Base-by-base conservation (phyloP, 495 filamentous ascomycete genomes). In the Pyronema omphalodes region DNA sequence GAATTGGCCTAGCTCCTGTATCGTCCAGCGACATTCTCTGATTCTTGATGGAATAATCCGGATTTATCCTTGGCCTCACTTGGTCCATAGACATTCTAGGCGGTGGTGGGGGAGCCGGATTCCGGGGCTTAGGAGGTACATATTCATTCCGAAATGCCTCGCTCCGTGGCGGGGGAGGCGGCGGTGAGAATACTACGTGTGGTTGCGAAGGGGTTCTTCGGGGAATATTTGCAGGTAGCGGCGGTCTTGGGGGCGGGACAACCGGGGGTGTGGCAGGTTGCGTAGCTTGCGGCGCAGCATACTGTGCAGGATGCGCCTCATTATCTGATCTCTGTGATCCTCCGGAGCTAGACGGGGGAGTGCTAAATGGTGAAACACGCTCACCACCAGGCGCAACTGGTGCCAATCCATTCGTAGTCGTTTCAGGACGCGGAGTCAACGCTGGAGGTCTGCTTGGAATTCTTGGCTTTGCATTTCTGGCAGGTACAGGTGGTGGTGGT, bases 291-390 rank as follows among this genome's bases (percentile, higher is more conserved):
- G 49, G 44, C 37, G 45, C 23, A 9, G 4, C n/a, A 47, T 47
- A 47, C n/a, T n/a, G 18, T 14, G 23, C 23, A 29, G 23, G 23
- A 29, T 29, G 23, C 23, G 58, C 51, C 41, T 61, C 58, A 37
- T 54, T 61, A 55, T 66, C 63, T 6, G 63, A 65, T 44, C 62
- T 51, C 29, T 51, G 56, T n/a, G 72, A 67, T 48, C 76, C 83
- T 51, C 78, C 81, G 11, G 79, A 77, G 58, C 82, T 93, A 53
- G 79, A 81, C 11, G 89, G 88, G 9, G 88, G 89, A 34, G 88
- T 94, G 66, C 73, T 88, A 62, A 98, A 95, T 0, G 91, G 89
- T 6, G 91, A 95, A 0, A 83, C 70, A 36, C 70, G 69, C n/a
- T 76, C 74, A 9, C 74, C 74, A 4, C 68, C 62, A 15, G 67